Base-by-base conservation (phyloP, 768 basidiomycete species). In the Macrolepiota dolichaula region DNA sequence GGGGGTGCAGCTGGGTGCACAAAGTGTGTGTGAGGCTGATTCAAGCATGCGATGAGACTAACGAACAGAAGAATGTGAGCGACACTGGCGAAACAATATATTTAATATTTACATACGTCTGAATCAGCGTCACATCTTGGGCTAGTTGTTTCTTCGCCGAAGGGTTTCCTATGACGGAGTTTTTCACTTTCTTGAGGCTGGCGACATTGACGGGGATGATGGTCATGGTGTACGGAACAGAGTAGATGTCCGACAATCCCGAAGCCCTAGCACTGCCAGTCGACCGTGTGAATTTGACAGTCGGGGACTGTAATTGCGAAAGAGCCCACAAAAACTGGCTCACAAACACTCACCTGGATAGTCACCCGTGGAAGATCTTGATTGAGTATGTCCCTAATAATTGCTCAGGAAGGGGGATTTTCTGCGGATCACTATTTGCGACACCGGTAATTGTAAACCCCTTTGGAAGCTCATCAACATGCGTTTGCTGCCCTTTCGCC, bases 111-210 rank as follows among this genome's bases (percentile, higher is more conserved):
- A 76, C 81, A 67, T 65, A 89, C 86, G 74, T 77, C 64, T 77
- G 75, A 17, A 92, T 74, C 67, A 87, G 85, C 2, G 68, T 70
- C 12, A 79, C 74, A 64, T 92, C 87, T 46, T 77, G 72, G 0
- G 85, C 83, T 1, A 90, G 73, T 13, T 79, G 70, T 1, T 77
- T 68, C 70, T 93, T 93, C 1, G 88, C 88, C 0, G 84, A 81
- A 0, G 89, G 90, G 63, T 92, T 93, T 1, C 91, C 91, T 40
- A 92, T 92, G 52, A 92, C 87, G 0, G 79, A 70, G 71, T 92
- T 92, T 73, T 92, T 92, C 62, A 85, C 80, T 62, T 79, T 76
- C 73, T 90, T 92, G 64, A 91, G 82, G 54, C 72, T 72, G 17
- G 77, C 63, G 27, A 76, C 57, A 27, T 27, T 61, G 52, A 55